Evolutionary conservation across 2,329 filamentous ascomycete genomes (phyloP), one percentile per base, ranked within the genome.

Genomic region (Keithomyces neogunnii): DNA sequence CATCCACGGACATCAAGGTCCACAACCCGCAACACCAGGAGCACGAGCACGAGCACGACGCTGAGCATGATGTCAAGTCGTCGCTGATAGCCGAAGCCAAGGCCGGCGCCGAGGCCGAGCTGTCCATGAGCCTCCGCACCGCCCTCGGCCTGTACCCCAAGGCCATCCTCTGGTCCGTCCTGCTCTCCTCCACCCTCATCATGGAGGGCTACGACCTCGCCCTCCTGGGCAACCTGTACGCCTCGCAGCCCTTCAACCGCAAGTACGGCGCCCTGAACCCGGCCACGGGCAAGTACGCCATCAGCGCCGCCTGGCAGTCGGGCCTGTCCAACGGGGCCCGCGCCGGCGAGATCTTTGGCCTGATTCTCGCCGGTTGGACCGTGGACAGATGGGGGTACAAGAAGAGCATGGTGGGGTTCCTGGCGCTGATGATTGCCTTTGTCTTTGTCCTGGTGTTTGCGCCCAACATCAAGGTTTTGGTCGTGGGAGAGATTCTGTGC

Each of bases 241-340:
- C 70, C 5, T 76, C 73, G 29, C 69, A 62, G 0, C 68, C 58
- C 43, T 78, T 73, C 58, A 72, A 69, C 55, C 51, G 65, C 55
- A 75, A 69, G 55, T 80, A 73, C 53, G 76, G 76, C n/a, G 54
- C 64, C 0, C 66, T 63, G 29, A 59, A 63, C 9, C 54, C 57
- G 2, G 55, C 56, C 1, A 63, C 64, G 3, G 67, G 64, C 2
- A 69, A 68, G 31, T 77, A 76, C 51, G 66, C 72, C 36, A 65
- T 83, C 29, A 72, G 74, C 1, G 74, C 78, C 0, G 68, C 73
- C 0, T 84, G 81, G 81, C 79, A 82, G 60, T 74, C 76, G 0
- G 79, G 72, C 0, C 60, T 84, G 3, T 73, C 71, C 5, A 81
- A 80, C 51, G 79, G 75, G 13, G 73, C 74, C 0, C 66, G 72